Evolutionary conservation across 768 basidiomycete species (phyloP).

Genomic region (Nidularia pulvinata): DNA sequence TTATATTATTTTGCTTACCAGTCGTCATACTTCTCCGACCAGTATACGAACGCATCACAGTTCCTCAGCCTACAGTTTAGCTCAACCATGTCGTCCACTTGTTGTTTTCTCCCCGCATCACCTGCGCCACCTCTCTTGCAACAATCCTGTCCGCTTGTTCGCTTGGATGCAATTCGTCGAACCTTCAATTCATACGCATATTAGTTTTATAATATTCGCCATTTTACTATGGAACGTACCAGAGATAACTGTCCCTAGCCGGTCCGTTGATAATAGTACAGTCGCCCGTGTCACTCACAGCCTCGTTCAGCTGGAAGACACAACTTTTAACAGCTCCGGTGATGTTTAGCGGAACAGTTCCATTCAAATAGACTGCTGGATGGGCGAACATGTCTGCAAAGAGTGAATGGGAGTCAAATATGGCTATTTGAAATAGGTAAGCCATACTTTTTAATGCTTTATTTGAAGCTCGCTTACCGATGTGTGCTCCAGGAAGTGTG

Average conservation of each 20-base stretch:
- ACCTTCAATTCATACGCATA: constrained; percentile 24
- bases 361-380: constrained; percentile 51
- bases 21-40: not conserved
- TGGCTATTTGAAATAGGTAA: constrained; percentile 25
- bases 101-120: constrained; percentile 40
- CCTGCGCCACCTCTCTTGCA: constrained; percentile 47
- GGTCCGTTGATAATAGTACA: constrained; percentile 38
- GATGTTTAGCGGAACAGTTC: constrained; percentile 46
- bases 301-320: constrained; percentile 26
- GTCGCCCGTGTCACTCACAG: constrained; percentile 12
- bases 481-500: constrained; percentile 48
- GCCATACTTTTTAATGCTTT: not conserved
- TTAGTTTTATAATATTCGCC: not conserved
- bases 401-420: constrained; percentile 62
- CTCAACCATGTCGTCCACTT: constrained; percentile 53
- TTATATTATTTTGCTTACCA: no score
- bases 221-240: constrained; percentile 32
- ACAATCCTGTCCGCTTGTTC: constrained; percentile 57
- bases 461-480: constrained; percentile 37
- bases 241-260: constrained; percentile 58
- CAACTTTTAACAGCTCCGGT: constrained; percentile 30
- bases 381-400: constrained; percentile 57
- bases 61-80: constrained; percentile 12
- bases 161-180: constrained; percentile 60
- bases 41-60: not conserved